Conservation (phyloP, 108 stramenopile species). For the Asterionellopsis glacialis region DNA sequence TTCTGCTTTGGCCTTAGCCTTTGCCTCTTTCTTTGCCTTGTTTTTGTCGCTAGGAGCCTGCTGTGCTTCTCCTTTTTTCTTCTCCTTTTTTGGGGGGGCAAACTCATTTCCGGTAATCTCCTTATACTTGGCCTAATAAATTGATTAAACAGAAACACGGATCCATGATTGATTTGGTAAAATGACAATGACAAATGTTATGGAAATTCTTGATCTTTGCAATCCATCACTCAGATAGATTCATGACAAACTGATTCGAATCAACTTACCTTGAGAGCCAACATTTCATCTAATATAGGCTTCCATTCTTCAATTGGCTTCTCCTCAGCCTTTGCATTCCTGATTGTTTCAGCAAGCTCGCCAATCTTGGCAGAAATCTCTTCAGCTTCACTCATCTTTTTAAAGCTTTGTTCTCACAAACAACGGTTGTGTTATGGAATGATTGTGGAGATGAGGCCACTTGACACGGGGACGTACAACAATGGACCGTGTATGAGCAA, state of each 20-base stretch:
- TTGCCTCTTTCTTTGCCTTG: slow-evolving; percentile 48
- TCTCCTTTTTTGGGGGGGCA: slow-evolving; percentile 39
- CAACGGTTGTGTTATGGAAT: too few relatives aligned
- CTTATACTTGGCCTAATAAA: slow-evolving; percentile 51
- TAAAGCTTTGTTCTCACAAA: neutral
- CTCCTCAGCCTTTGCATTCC: slow-evolving; percentile 60
- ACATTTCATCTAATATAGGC: slow-evolving; percentile 62
- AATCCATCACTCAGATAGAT: too few relatives aligned
- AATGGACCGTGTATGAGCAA: too few relatives aligned
- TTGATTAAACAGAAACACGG: neutral
- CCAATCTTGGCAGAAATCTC: slow-evolving; percentile 49
- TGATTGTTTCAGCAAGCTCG: slow-evolving; percentile 67
- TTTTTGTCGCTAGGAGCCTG: slow-evolving; percentile 78
- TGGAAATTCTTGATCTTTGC: too few relatives aligned
- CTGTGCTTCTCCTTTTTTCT: slow-evolving; percentile 28
- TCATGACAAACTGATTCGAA: neutral
- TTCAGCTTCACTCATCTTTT: slow-evolving; percentile 8
- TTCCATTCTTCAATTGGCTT: slow-evolving; percentile 83
- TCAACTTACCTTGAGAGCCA: slow-evolving; percentile 50
- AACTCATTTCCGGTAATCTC: slow-evolving; percentile 60
- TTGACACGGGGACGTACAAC: too few relatives aligned
- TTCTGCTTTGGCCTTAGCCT: slow-evolving; percentile 73
- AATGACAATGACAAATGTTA: neutral
- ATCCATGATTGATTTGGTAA: neutral
- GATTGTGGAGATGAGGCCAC: too few relatives aligned